Evolutionary conservation across 306 rosid species (phyloP).

Genomic region (Cajanus cajan): DNA sequence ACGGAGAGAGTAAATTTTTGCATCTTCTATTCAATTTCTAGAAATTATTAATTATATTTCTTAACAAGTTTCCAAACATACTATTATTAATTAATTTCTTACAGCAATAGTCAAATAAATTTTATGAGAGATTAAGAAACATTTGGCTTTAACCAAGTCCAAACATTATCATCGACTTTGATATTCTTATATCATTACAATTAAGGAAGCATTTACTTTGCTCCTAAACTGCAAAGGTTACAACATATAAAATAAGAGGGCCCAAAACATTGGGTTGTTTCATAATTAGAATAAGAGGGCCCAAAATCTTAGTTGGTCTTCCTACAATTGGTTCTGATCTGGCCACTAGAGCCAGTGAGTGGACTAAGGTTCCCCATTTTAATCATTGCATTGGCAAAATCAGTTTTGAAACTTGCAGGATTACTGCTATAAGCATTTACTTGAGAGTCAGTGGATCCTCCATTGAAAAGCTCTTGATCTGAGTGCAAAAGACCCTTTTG

Average conservation of each 20-base stretch:
- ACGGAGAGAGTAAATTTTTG: too few relatives aligned
- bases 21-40: too few relatives aligned
- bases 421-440: constrained; percentile 42
- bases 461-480: constrained; percentile 54
- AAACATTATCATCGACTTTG: background rate
- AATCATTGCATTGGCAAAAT: constrained; percentile 59
- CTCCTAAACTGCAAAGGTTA: background rate
- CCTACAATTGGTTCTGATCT: constrained; percentile 52
- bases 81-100: background rate
- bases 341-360: constrained; percentile 60
- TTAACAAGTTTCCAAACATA: too few relatives aligned
- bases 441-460: constrained; percentile 53
- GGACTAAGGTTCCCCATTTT: constrained; percentile 69
- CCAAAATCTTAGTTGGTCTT: constrained; percentile 39
- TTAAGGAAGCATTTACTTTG: background rate
- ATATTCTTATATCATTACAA: background rate
- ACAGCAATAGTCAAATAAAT: background rate
- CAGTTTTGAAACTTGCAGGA: constrained; percentile 34
- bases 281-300: background rate
- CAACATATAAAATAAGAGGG: background rate
- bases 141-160: background rate
- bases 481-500: constrained; percentile 62
- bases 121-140: background rate
- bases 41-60: too few relatives aligned
- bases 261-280: background rate